Conservation (phyloP, 2,329 filamentous ascomycete species). For the Fusarium sp. region DNA sequence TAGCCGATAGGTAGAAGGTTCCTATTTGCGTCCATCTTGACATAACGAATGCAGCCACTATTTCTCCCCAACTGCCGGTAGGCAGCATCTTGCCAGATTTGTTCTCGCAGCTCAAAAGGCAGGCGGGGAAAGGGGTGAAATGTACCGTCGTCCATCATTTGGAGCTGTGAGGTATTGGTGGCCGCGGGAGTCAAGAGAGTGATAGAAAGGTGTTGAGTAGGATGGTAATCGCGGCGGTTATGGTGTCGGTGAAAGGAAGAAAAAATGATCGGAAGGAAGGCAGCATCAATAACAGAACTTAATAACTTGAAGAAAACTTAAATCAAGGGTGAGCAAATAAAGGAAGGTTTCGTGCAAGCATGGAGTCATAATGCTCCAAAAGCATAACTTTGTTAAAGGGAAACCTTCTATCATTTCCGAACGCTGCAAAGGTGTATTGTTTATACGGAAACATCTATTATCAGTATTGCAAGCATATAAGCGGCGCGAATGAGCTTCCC, state of each 20-base stretch:
- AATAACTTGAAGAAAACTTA: not conserved
- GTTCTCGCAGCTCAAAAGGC: no score
- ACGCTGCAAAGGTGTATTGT: rapidly evolving
- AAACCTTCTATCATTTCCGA: no score
- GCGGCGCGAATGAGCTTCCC: rapidly evolving
- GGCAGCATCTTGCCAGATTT: no score
- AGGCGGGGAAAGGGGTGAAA: no score
- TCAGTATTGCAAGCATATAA: no score
- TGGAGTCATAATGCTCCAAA: not conserved
- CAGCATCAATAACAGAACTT: rapidly evolving
- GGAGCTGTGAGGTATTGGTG: rapidly evolving
- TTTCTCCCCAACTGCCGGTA: no score
- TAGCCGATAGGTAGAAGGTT: rapidly evolving
- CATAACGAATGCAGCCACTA: no score
- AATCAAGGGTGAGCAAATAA: not conserved
- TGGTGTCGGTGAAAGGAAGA: rapidly evolving
- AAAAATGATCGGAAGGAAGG: rapidly evolving
- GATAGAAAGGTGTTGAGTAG: no score
- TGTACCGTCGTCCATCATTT: no score
- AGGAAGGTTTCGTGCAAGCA: not conserved
- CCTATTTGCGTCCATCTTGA: no score
- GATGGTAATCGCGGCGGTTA: rapidly evolving
- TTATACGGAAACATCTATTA: rapidly evolving
- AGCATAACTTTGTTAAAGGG: not conserved
- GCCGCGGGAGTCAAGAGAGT: rapidly evolving